Percentiles rank a stretch among this genome's conserved stretches.
Conservation (phyloP, 306 rosid species). For the Carpinus viminea region DNA sequence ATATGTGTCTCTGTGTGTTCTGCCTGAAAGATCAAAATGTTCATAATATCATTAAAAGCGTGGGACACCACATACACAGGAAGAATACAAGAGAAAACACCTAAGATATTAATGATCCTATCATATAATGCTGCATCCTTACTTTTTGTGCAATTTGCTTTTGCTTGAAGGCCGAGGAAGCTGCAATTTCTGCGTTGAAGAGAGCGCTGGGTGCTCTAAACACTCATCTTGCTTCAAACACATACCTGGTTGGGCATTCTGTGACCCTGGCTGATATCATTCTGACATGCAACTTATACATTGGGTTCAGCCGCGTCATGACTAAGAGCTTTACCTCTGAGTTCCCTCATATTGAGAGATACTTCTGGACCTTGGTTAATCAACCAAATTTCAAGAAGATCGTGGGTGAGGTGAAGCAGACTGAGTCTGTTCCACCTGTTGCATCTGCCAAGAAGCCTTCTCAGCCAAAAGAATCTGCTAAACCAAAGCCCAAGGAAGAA, state of each 20-base stretch:
- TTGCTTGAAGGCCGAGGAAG: conserved; percentile 72
- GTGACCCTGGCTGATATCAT: conserved; percentile 83
- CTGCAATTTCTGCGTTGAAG: conserved; percentile 55
- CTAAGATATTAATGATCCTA: no score
- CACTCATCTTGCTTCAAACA: conserved; percentile 68
- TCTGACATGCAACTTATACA: conserved; percentile 42
- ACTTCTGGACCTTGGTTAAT: conserved; percentile 93
- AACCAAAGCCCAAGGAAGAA: conserved; percentile 71
- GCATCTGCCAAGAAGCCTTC: conserved; percentile 71
- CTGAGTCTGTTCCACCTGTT: conserved; percentile 52
- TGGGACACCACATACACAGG: no score
- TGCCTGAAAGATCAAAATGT: no score
- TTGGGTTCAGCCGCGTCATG: conserved; percentile 40
- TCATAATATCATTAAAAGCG: no score
- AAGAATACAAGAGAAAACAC: no score
- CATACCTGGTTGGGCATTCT: conserved; percentile 76
- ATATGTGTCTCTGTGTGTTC: no score
- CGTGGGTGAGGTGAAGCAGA: conserved; percentile 72
- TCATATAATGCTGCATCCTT: neutral
- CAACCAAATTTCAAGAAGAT: conserved; percentile 82
- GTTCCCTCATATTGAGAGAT: conserved; percentile 89
- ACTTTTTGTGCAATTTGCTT: neutral
- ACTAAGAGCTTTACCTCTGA: conserved; percentile 76
- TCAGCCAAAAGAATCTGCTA: conserved; percentile 60
- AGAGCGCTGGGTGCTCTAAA: conserved; percentile 69